Conservation (phyloP, 2,329 filamentous ascomycete genomes). For the Lachnellula arida region DNA sequence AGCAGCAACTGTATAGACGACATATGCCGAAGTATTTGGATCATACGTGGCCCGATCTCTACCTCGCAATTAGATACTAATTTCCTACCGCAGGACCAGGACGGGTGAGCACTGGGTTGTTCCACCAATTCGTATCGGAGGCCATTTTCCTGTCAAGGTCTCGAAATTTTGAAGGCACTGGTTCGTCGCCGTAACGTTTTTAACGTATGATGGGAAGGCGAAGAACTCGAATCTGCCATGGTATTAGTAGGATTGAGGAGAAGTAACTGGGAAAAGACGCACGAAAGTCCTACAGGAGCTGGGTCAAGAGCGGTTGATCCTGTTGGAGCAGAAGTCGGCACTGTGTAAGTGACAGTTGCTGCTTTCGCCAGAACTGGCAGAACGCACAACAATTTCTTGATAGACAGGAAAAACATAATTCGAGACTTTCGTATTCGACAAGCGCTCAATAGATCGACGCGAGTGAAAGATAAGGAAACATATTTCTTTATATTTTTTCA, state of each 20-base stretch:
- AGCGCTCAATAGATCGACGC: not conserved
- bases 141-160: constrained; percentile 45
- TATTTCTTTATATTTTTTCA: not conserved
- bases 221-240: constrained; percentile 50
- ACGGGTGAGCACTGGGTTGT: constrained; percentile 44
- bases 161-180: constrained; percentile 50
- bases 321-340: constrained; percentile 21
- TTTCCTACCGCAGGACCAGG: not conserved
- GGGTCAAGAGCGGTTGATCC: constrained; percentile 29
- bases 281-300: constrained; percentile 44
- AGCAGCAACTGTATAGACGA: constrained; percentile 46
- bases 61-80: not conserved
- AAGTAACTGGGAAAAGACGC: constrained; percentile 18
- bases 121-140: constrained; percentile 53
- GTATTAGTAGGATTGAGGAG: not conserved
- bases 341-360: constrained; percentile 17
- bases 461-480: not conserved
- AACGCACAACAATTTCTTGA: constrained; percentile 12
- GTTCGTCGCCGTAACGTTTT: constrained; percentile 44
- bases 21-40: constrained; percentile 39
- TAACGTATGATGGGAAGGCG: constrained; percentile 50
- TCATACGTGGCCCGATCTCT: constrained; percentile 50
- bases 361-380: constrained; percentile 9
- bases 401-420: constrained; percentile 8
- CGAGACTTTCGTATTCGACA: not conserved